Conservation (phyloP, 768 basidiomycete genomes). For the Cystofilobasidium macerans region DNA sequence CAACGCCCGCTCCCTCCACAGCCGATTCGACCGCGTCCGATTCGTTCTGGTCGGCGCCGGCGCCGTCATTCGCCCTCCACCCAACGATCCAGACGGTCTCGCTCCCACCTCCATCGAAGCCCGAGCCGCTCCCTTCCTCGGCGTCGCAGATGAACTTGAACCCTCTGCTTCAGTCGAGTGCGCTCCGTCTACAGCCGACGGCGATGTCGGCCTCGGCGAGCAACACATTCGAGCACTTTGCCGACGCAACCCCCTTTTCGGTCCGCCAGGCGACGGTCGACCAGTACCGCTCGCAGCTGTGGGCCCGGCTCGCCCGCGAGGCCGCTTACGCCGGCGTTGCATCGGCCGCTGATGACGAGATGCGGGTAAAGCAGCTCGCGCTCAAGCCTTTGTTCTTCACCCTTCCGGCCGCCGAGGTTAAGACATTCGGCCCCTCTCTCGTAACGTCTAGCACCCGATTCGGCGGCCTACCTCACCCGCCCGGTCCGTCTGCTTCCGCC, state of each 20-base stretch:
- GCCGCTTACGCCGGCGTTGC: constrained; percentile 39
- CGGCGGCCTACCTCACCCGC: constrained; percentile 28
- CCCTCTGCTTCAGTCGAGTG: constrained; percentile 1
- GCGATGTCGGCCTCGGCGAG: constrained; percentile 27
- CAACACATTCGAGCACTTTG: constrained; percentile 20
- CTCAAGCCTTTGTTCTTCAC: constrained; percentile 12
- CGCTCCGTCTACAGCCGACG: constrained; percentile 57
- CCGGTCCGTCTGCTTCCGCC: constrained; percentile 24
- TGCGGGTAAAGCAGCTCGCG: background rate
- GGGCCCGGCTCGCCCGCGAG: constrained; percentile 79
- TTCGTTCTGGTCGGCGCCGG: background rate
- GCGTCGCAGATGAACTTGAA: constrained; percentile 18
- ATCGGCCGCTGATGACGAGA: too few relatives aligned
- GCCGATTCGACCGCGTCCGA: background rate
- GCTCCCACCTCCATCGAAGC: background rate
- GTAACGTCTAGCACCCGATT: too few relatives aligned
- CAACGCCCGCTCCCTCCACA: background rate
- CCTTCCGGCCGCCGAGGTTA: constrained; percentile 3
- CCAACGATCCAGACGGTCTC: background rate
- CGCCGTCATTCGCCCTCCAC: background rate
- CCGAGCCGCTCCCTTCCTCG: too few relatives aligned
- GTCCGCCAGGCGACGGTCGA: constrained; percentile 29
- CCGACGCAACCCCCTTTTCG: constrained; percentile 38
- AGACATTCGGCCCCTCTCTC: background rate
- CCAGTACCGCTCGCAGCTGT: constrained; percentile 75